Conservation (phyloP, 768 basidiomycete species). For the Leccinum arenicola region DNA sequence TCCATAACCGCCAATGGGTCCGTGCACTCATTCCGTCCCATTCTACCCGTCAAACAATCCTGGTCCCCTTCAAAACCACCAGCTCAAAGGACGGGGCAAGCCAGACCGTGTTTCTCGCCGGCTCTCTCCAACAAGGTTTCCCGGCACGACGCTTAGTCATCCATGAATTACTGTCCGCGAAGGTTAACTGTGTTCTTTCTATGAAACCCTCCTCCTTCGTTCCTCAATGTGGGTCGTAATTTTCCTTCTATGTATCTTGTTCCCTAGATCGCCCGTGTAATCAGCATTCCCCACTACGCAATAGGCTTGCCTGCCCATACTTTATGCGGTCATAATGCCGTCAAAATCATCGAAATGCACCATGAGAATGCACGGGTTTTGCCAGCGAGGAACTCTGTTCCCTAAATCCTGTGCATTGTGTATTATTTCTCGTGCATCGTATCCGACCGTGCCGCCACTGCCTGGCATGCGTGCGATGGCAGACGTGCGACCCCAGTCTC, state of each 20-base stretch:
- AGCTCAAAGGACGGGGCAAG: neutral
- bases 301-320: neutral
- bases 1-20: constrained; percentile 30
- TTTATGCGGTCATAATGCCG: neutral
- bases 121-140: constrained; percentile 21
- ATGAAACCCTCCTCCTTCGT: neutral
- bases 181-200: constrained; percentile 10
- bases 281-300: neutral
- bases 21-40: constrained; percentile 19
- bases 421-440: neutral
- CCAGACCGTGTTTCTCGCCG: neutral
- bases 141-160: constrained; percentile 29
- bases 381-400: neutral
- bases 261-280: neutral
- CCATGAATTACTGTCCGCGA: constrained; percentile 28
- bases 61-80: neutral
- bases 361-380: neutral
- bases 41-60: neutral
- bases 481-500: neutral
- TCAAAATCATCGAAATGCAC: neutral
- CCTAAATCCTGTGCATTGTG: neutral
- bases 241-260: neutral
- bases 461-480: neutral
- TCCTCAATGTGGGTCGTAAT: neutral
- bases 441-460: neutral